Percentiles rank a stretch among this genome's conserved stretches.
These are phyloP conservation scores for Emmonsiellopsis sp. DNA, from an alignment of 2,329 filamentous ascomycete genomes.

Conservation along the genomic window DNA sequence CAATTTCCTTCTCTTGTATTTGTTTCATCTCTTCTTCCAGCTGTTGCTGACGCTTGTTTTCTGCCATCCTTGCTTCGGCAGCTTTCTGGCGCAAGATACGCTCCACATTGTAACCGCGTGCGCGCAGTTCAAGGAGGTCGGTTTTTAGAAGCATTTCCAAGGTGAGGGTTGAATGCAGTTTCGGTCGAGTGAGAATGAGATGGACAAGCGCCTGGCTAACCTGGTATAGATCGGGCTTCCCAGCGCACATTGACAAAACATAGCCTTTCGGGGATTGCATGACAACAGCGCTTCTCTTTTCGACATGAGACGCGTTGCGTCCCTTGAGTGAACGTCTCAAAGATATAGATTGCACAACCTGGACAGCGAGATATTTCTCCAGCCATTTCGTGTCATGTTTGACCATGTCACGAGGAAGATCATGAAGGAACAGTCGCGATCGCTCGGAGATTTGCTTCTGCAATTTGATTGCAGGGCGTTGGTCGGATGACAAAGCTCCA, in stretches of 20 bases:
- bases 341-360: constrained; percentile 68
- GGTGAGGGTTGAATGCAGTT: constrained; percentile 80
- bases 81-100: constrained; percentile 83
- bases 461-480: constrained; percentile 59
- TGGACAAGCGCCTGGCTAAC: constrained; percentile 80
- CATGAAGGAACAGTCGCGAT: constrained; percentile 81
- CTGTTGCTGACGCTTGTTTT: constrained; percentile 65
- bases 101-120: constrained; percentile 92
- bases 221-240: constrained; percentile 76
- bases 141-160: constrained; percentile 86
- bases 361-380: constrained; percentile 71
- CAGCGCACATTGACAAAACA: constrained; percentile 67
- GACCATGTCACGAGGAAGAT: constrained; percentile 67
- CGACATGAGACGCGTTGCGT: constrained; percentile 58
- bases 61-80: constrained; percentile 77
- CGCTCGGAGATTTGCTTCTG: constrained; percentile 79
- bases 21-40: constrained; percentile 63
- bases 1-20: constrained; percentile 52
- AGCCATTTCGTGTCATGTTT: constrained; percentile 86
- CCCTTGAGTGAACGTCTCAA: constrained; percentile 68
- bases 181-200: constrained; percentile 70
- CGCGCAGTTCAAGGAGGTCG: constrained; percentile 69
- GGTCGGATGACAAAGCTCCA: constrained; percentile 57
- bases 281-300: constrained; percentile 67
- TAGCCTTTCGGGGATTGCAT: constrained; percentile 49